A percentile compares a stretch with the other conserved stretches of the same genome.
Conservation (phyloP, 2,329 filamentous ascomycete species). For the Sporothrix inflata region DNA sequence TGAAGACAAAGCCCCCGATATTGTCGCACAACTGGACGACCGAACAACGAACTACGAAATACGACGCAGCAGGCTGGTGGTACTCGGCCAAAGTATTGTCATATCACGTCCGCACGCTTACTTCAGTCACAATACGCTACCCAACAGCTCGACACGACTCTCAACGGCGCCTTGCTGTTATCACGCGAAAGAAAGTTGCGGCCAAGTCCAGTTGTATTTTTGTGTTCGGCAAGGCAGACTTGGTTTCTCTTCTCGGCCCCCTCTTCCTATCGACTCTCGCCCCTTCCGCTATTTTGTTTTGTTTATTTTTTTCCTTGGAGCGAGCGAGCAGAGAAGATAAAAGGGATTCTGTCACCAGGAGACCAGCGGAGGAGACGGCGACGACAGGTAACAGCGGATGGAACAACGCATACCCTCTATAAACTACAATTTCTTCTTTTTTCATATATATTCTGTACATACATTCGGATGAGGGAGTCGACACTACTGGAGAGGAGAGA, state of each 20-base stretch:
- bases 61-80: background rate
- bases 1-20: background rate
- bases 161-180: too few relatives aligned
- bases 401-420: background rate
- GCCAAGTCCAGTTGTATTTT: too few relatives aligned
- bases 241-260: too few relatives aligned
- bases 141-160: too few relatives aligned
- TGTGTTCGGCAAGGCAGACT: too few relatives aligned
- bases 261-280: background rate
- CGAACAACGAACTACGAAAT: background rate
- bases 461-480: background rate
- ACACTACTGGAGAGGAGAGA: background rate
- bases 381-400: background rate
- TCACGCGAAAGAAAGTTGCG: too few relatives aligned
- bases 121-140: too few relatives aligned
- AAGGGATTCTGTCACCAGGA: background rate
- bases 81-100: too few relatives aligned
- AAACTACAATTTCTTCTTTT: background rate
- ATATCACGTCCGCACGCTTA: too few relatives aligned
- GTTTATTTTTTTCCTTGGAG: background rate
- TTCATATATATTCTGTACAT: constrained; percentile 9
- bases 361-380: background rate
- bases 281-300: background rate
- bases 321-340: background rate
- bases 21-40: background rate